These are phyloP conservation scores for Hymenoscyphus infarciens DNA, from an alignment of 2,329 filamentous ascomycete genomes.

Conservation along the genomic window DNA sequence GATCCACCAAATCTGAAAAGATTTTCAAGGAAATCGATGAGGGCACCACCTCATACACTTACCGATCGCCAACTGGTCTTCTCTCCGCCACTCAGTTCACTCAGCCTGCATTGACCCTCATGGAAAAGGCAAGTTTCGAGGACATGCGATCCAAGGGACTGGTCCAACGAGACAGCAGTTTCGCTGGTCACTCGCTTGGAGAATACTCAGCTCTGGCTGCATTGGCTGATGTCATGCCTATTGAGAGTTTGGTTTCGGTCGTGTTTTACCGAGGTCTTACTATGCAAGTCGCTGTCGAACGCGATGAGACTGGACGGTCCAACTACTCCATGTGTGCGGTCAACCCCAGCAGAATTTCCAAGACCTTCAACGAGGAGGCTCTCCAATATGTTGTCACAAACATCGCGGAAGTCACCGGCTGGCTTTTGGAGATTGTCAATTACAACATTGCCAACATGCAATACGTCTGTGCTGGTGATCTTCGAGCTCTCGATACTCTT, in stretches of 20 bases:
- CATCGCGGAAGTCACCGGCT: slow-evolving; percentile 88
- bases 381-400: slow-evolving; percentile 96
- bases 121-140: slow-evolving; percentile 99
- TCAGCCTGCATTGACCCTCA: slow-evolving; percentile 91
- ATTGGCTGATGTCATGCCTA: slow-evolving; percentile 98
- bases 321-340: slow-evolving; percentile 99
- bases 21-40: slow-evolving; percentile 99
- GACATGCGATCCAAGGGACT: slow-evolving; percentile 98
- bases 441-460: slow-evolving; percentile 75
- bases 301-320: slow-evolving; percentile 85
- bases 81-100: slow-evolving; percentile 98
- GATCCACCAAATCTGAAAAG: slow-evolving; percentile 93
- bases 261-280: slow-evolving; percentile 99
- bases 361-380: slow-evolving; percentile 97
- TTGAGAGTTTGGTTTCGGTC: slow-evolving; percentile 94
- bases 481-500: slow-evolving; percentile 67
- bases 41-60: slow-evolving; percentile 91
- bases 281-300: slow-evolving; percentile 98
- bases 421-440: slow-evolving; percentile 99
- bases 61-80: slow-evolving; percentile 89
- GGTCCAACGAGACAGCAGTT: slow-evolving; percentile 92
- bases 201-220: slow-evolving; percentile 97
- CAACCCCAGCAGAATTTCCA: slow-evolving; percentile 96
- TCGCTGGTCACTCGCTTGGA: slow-evolving; percentile 95
- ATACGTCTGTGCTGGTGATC: slow-evolving; percentile 69